Conservation (phyloP, 139 green algal genomes). For the Desmodesmus armatus region DNA sequence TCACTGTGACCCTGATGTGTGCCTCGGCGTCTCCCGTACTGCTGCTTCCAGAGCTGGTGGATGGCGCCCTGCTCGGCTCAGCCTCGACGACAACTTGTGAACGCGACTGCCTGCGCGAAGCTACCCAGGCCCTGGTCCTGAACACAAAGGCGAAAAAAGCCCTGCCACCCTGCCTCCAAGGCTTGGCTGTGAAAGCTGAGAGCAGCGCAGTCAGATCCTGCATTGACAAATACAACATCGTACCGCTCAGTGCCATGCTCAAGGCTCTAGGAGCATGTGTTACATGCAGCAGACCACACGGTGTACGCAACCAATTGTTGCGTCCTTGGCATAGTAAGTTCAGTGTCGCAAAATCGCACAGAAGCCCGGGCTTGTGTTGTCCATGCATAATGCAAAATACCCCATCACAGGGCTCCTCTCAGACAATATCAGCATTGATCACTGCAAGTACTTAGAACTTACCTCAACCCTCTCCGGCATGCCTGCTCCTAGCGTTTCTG, state of each 20-base stretch:
- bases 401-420: not conserved
- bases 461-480: slow-evolving; percentile 29
- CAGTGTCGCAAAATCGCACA: not conserved
- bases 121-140: too few relatives aligned
- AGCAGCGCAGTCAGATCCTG: not conserved
- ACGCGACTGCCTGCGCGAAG: too few relatives aligned
- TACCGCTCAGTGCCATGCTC: not conserved
- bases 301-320: not conserved
- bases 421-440: not conserved
- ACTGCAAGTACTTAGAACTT: not conserved
- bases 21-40: too few relatives aligned
- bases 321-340: not conserved
- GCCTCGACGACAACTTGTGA: too few relatives aligned
- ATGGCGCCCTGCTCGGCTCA: too few relatives aligned
- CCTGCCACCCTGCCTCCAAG: not conserved
- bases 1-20: too few relatives aligned
- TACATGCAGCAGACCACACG: not conserved
- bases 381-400: not conserved
- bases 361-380: not conserved
- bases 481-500: not conserved
- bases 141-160: not conserved
- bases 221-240: not conserved
- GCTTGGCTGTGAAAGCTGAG: not conserved
- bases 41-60: too few relatives aligned
- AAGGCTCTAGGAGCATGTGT: not conserved